Percentiles rank a stretch among this genome's conserved stretches.
These are phyloP conservation scores for Lasiosphaeria hispida DNA, from an alignment of 495 filamentous ascomycete species.

Conservation along the genomic window DNA sequence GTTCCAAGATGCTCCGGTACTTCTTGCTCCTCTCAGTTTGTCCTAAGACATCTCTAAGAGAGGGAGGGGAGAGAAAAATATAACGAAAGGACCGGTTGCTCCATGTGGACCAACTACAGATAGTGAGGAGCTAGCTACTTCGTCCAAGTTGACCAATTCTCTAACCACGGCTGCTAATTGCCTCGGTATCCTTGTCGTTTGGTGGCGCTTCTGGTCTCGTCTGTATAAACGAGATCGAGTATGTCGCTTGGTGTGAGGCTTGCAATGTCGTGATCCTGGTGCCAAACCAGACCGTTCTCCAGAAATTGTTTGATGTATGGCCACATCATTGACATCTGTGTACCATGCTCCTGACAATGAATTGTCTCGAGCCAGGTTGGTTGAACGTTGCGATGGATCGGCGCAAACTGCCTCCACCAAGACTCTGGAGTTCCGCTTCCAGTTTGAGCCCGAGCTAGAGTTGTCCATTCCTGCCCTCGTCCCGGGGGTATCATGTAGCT, in stretches of 20 bases:
- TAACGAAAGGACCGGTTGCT: no score
- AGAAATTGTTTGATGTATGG: neutral
- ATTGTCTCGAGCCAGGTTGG: neutral
- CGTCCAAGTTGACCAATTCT: no score
- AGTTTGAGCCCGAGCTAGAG: neutral
- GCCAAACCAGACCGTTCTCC: neutral
- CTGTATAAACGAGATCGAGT: constrained; percentile 2
- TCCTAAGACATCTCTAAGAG: no score
- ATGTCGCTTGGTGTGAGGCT: neutral
- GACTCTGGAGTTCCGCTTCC: neutral
- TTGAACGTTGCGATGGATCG: neutral
- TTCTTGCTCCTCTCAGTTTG: no score
- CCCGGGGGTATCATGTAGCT: neutral
- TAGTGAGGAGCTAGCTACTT: no score
- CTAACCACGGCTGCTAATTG: no score
- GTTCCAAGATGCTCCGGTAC: no score
- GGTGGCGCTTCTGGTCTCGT: no score
- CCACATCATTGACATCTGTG: neutral
- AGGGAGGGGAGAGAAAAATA: no score
- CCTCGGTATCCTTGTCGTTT: no score
- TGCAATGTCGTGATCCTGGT: neutral
- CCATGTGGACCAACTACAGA: no score
- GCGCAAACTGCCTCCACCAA: neutral
- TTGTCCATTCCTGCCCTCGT: neutral
- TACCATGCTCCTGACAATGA: neutral